Percentiles rank a stretch among this genome's conserved stretches.
These are phyloP conservation scores for Scheffersomyces stipitis DNA, from an alignment of 805 yeast species.

Conservation along the genomic window DNA sequence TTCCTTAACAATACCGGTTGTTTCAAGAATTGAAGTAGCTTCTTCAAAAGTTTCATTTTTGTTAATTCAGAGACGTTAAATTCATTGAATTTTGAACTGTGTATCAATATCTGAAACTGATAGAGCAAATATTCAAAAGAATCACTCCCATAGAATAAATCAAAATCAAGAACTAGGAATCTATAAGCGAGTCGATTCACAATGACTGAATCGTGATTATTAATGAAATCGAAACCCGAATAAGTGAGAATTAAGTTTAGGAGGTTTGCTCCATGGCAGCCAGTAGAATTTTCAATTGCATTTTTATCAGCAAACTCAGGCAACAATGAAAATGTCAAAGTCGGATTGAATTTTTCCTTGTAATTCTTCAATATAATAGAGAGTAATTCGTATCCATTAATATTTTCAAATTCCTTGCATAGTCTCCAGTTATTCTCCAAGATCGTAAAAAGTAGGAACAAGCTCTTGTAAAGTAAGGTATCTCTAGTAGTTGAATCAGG, in stretches of 20 bases:
- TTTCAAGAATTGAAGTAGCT: constrained; percentile 51
- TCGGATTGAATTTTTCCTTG: constrained; percentile 22
- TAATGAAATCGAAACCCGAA: constrained; percentile 54
- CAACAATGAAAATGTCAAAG: constrained; percentile 10
- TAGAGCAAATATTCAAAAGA: constrained; percentile 53
- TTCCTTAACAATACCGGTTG: constrained; percentile 16
- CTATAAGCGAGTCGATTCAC: constrained; percentile 57
- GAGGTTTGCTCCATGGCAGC: constrained; percentile 24
- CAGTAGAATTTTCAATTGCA: constrained; percentile 4
- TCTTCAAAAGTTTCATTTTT: constrained; percentile 49
- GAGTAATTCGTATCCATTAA: constrained; percentile 60
- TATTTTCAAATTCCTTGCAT: constrained; percentile 56
- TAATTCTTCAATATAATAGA: constrained; percentile 53
- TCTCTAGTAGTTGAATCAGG: constrained; percentile 14
- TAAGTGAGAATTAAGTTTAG: constrained; percentile 49
- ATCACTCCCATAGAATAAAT: constrained; percentile 62
- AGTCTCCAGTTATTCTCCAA: constrained; percentile 51
- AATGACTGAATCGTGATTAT: constrained; percentile 58
- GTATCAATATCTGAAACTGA: constrained; percentile 57
- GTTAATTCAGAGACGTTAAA: constrained; percentile 55
- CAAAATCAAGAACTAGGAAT: constrained; percentile 50
- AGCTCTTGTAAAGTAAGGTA: constrained; percentile 26
- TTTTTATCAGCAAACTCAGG: constrained; percentile 7
- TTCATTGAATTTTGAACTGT: constrained; percentile 45
- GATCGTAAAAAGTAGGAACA: constrained; percentile 43